Base-by-base conservation (phyloP, 2,329 filamentous ascomycete species). In the Colletotrichum graminicola region DNA sequence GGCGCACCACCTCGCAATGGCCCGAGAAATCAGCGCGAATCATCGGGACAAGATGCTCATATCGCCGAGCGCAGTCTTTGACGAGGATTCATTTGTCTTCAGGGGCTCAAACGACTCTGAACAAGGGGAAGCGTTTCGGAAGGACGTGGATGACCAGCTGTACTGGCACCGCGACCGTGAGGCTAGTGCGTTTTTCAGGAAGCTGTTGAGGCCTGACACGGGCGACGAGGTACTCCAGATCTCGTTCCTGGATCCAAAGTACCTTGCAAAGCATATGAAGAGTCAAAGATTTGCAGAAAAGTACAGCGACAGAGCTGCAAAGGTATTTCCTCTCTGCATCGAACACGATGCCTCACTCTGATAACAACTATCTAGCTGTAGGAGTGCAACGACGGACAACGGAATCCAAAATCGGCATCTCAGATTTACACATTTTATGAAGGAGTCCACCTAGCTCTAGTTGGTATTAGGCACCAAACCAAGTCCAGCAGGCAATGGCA, bases 31-130 rank as follows among this genome's bases (percentile, higher is more conserved):
- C 21, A 55, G 21, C 52, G 32, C 32, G 2, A 36, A 14, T 2
- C 11, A 55, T 8, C 52, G 52, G 5, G 52, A 55, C 6, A 55
- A 55, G 29, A 55, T 55, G 52, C 52, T 55, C 32, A 18, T 55
- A 12, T 55, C 52, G 21, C 52, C 52, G n/a, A 16, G 18, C 21
- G 52, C 52, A 2, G 21, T 55, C 11, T 55, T 55, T n/a, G 52
- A 55, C 12, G 52, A 55, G 52, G 21, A 36, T 7, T 0, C 18
- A 1, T 55, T 55, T 12, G 52, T 55, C 10, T 55, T 55, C 52
- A 55, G 21, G 52, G 11, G 32, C 5, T 36, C 52, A 16, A 55
- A 23, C 6, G 21, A 55, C 32, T 36, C 18, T 36, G 52, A 5
- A 0, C 18, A 36, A 16, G 52, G 52, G 29, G 32, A 23, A 1